Evolutionary conservation across 129 eudicot genomes (phyloP), one percentile per base, ranked within the genome.

Genomic region (Flaveria linearis): DNA sequence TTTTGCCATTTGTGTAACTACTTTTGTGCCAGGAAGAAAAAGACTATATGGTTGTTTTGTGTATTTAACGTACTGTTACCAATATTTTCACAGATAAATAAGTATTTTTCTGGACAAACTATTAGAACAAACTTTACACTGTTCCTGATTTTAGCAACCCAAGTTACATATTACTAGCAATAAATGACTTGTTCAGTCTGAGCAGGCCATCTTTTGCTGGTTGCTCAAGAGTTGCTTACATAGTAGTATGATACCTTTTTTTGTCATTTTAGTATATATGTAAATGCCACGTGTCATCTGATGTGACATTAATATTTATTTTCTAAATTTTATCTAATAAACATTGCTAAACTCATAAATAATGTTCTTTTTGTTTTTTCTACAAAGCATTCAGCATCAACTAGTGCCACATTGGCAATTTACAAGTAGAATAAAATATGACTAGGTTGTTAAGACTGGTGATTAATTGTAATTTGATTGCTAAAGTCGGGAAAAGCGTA

Each of bases 1-100:
- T 58, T 58, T 23, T 58, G 30, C 65, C 65, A 55, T 57, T 57
- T 12, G 64, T 57, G 64, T 57, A 2, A 17, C 61, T 53, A 53
- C 53, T 2, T 15, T 49, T 0, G 15, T 14, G 53, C 15, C 53
- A 49, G 53, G 16, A 49, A 13, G 57, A 51, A 3, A 51, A 36
- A 36, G 22, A 51, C 20, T 16, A 51, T 51, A 51, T 51, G 57
- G 8, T 51, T 51, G 57, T 15, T 15, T 51, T 51, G 18, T 51
- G 9, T 51, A 51, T 51, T 16, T 51, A 51, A 15, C 5, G 0
- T 51, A 51, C n/a, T 51, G 57, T 51, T 51, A 51, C 57, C 57
- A 51, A 16, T 51, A 51, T 16, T 16, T 51, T 51, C 57, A 15
- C 22, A 16, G 57, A 16, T 16, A 51, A 22, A 16, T 16, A 51